phyloP scores from a whole-genome alignment of 169 alveolate species.

The Eimeria sp. region DNA sequence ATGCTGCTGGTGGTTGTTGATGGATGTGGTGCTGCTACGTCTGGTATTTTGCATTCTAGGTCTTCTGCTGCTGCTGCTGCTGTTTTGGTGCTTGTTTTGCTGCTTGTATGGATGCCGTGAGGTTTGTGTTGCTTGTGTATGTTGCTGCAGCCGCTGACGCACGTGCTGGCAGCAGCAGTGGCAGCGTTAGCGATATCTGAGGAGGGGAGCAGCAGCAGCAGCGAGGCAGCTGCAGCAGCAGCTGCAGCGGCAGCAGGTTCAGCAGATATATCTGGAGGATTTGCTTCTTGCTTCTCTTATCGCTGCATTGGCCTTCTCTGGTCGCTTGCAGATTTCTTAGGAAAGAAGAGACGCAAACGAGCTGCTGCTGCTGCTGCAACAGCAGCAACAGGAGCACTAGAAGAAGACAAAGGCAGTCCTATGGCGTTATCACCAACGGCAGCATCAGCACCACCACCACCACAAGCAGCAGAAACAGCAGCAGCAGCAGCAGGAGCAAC shows the following conservation, averaged over 20 bases:
- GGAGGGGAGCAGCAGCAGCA: constrained; percentile 56
- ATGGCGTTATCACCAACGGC: background rate
- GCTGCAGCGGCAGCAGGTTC: constrained; percentile 40
- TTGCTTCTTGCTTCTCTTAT: constrained; percentile 48
- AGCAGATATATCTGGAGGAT: constrained; percentile 10
- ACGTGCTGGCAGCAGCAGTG: constrained; percentile 34
- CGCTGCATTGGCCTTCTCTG: constrained; percentile 34
- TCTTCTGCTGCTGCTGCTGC: constrained; percentile 28
- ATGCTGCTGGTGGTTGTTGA: no score
- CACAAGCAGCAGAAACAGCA: no score
- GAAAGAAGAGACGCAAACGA: constrained; percentile 1
- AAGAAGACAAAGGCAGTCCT: background rate
- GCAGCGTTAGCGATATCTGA: constrained; percentile 31
- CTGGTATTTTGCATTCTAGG: no score
- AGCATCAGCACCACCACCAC: background rate
- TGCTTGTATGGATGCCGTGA: background rate
- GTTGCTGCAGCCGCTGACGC: constrained; percentile 54
- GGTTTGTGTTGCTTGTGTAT: background rate
- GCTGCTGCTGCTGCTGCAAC: background rate
- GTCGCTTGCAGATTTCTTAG: constrained; percentile 32
- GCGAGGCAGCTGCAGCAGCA: background rate
- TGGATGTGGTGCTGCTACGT: no score
- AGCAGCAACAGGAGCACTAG: background rate
- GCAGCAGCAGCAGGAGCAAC: background rate
- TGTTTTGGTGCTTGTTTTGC: background rate